phyloP scores from a whole-genome alignment of 2,329 filamentous ascomycete species.

The Sporothrix sp. region DNA sequence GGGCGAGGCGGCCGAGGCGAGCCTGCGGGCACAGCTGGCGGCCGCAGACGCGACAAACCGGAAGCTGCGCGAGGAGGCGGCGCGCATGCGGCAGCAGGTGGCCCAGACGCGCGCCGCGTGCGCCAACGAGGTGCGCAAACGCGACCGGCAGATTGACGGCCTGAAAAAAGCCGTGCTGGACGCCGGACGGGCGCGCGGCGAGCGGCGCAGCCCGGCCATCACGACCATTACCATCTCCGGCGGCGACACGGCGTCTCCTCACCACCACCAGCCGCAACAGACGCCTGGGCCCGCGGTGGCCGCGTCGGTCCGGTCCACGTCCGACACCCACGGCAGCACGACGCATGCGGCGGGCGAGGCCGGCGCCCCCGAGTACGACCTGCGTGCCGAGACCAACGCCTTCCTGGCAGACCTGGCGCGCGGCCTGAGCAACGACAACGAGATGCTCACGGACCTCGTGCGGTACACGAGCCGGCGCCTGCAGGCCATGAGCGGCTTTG shows the following conservation, averaged over 20 bases:
- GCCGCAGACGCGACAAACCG: slow-evolving; percentile 65
- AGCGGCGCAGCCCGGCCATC: slow-evolving; percentile 43
- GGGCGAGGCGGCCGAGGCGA: slow-evolving; percentile 60
- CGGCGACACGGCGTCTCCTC: slow-evolving; percentile 22
- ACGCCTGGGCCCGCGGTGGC: slow-evolving; percentile 21
- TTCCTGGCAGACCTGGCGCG: slow-evolving; percentile 80
- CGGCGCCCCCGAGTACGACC: slow-evolving; percentile 45
- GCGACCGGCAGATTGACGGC: slow-evolving; percentile 79
- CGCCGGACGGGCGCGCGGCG: slow-evolving; percentile 51
- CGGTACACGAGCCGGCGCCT: slow-evolving; percentile 62
- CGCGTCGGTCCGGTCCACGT: neutral
- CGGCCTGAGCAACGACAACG: slow-evolving; percentile 84
- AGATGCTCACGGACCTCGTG: slow-evolving; percentile 64
- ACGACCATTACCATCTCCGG: slow-evolving; percentile 49
- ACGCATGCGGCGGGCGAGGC: neutral
- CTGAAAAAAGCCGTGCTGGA: slow-evolving; percentile 81
- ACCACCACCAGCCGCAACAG: slow-evolving; percentile 35
- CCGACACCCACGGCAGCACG: neutral
- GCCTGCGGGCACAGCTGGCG: slow-evolving; percentile 58
- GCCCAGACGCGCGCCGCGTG: slow-evolving; percentile 79
- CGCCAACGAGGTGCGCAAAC: slow-evolving; percentile 80
- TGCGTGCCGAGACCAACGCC: slow-evolving; percentile 80
- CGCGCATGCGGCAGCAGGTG: slow-evolving; percentile 66
- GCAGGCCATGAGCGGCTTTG: slow-evolving; percentile 54
- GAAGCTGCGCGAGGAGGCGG: slow-evolving; percentile 74